Base-by-base conservation (phyloP, 495 filamentous ascomycete genomes). In the Penicillium robsamsonii region DNA sequence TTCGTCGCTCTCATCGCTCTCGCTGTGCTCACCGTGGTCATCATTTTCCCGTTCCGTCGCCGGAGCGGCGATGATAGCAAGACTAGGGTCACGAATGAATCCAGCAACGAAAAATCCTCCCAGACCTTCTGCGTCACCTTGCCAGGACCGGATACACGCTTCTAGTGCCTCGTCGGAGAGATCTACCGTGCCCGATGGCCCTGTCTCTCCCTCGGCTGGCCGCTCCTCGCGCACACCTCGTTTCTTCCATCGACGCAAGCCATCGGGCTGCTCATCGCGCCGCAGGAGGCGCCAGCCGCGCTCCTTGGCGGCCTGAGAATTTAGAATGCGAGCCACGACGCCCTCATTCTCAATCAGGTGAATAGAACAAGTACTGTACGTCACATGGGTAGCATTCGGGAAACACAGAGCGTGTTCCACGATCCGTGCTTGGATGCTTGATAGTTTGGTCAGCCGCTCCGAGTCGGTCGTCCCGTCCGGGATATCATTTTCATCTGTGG, bases 321-420 rank as follows among this genome's bases (percentile, higher is more conserved):
- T 57, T 40, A 97, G 67, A 7, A 91, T 86, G 20, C 79, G 75
- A 17, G 84, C 50, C 8, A 96, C 91, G 0, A 97, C 94, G 24
- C 78, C 67, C 67, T 98, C 94, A 64, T 98, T 97, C 69, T 98
- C 94, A 37, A 86, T 79, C 1, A 84, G 75, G 67, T 96, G 82
- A 24, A 96, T 76, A 0, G 94, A 97, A 66, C 94, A 98, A 0
- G 94, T 98, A 40, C 88, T 92, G 66, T 98, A 98, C 0, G 88
- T 89, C 38, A 97, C 87, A 62, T 80, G 87, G 4, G 65, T 76
- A 0, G 91, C 91, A n/a, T 78, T 72, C 0, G 92, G 89, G 59
- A 96, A 98, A 24, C 72, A 68, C 69, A 97, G 84, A 0, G 94
- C 93, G 66, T 95, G 91, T 51, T 87, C 80, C 6, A 96, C 75